Conservation (phyloP, 805 yeast species). For the Saccharomycopsis schoenii region DNA sequence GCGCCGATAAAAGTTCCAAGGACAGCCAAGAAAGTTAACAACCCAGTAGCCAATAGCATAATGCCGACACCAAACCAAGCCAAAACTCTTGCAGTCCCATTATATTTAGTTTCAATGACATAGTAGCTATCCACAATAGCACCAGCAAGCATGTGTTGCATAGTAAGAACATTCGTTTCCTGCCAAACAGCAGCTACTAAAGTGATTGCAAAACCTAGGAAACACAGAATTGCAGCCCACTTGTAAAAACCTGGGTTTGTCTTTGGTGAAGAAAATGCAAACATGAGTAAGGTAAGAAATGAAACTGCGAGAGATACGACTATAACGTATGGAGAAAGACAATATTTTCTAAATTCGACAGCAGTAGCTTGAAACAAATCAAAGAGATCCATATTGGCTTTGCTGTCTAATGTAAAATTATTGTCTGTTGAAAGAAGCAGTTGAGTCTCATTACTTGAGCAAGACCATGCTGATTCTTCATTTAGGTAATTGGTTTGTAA, state of each 20-base stretch:
- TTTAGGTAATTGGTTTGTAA: constrained; percentile 15
- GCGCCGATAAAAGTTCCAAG: constrained; percentile 14
- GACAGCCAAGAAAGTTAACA: constrained; percentile 15
- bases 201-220: constrained; percentile 17
- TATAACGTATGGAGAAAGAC: constrained; percentile 18
- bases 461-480: constrained; percentile 12
- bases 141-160: constrained; percentile 12
- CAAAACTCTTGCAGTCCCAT: constrained; percentile 15
- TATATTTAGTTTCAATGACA: constrained; percentile 11
- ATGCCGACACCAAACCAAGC: constrained; percentile 19
- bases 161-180: constrained; percentile 18
- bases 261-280: constrained; percentile 15
- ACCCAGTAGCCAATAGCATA: constrained; percentile 14
- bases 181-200: constrained; percentile 20
- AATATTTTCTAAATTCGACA: constrained; percentile 14
- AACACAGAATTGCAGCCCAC: constrained; percentile 17
- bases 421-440: constrained; percentile 12
- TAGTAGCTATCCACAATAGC: constrained; percentile 16
- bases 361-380: constrained; percentile 15
- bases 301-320: constrained; percentile 16
- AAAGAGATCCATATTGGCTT: constrained; percentile 12
- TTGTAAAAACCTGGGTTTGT: constrained; percentile 16
- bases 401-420: constrained; percentile 9
- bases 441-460: constrained; percentile 17
- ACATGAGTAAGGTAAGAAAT: constrained; percentile 14